Evolutionary conservation across 306 rosid species (phyloP).

Genomic region (Cicer yamashitae): DNA sequence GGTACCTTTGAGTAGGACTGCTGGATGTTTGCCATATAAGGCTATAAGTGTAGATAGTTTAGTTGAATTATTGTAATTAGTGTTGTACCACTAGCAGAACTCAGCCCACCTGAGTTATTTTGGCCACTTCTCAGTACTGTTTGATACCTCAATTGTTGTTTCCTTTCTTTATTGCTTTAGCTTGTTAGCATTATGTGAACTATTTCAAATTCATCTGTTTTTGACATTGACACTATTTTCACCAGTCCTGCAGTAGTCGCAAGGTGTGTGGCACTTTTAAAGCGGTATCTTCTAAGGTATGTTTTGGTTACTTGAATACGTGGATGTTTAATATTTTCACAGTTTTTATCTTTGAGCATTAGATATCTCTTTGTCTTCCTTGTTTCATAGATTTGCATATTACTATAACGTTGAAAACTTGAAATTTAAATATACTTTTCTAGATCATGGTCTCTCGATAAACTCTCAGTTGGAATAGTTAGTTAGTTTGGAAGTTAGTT

Average conservation of each 20-base stretch:
- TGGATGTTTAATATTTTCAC: slow-evolving; percentile 36
- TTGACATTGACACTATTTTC: slow-evolving; percentile 52
- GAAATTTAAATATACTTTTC: slow-evolving; percentile 1
- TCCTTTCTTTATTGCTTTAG: slow-evolving; percentile 32
- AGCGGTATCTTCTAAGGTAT: slow-evolving; percentile 93
- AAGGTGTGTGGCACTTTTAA: slow-evolving; percentile 92
- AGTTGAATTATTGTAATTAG: slow-evolving; percentile 10
- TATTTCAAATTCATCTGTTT: slow-evolving; percentile 18
- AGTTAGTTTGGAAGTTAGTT: neutral
- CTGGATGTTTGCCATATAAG: neutral
- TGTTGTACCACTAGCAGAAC: neutral
- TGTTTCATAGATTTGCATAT: slow-evolving; percentile 21
- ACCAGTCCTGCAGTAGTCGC: slow-evolving; percentile 97
- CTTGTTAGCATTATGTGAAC: slow-evolving; percentile 32
- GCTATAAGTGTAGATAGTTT: slow-evolving; percentile 13
- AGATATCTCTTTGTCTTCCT: slow-evolving; percentile 1
- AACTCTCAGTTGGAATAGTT: slow-evolving; percentile 15
- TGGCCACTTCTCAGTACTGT: slow-evolving; percentile 1
- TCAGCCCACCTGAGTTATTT: slow-evolving; percentile 17
- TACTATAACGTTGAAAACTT: neutral
- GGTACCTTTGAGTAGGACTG: neutral
- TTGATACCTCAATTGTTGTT: slow-evolving; percentile 17
- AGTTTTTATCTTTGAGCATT: slow-evolving; percentile 33
- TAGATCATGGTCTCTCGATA: slow-evolving; percentile 9
- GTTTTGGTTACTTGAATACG: slow-evolving; percentile 39